Conservation (phyloP, 805 yeast genomes). For the Wickerhamiella parazyma region DNA sequence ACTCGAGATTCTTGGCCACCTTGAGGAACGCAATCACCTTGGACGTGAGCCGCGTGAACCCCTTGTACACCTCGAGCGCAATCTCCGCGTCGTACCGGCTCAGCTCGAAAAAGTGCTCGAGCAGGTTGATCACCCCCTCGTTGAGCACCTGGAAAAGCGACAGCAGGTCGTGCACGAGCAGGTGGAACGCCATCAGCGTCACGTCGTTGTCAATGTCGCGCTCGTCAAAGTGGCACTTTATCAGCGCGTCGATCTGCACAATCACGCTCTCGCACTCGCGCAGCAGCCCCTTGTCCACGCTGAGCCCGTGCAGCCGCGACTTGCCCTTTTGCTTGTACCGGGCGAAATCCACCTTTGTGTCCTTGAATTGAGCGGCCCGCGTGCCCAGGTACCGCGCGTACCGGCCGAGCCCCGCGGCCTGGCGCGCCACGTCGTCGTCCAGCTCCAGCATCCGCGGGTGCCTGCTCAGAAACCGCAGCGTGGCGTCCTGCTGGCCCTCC, state of each 20-base stretch:
- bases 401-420: slow-evolving; percentile 34
- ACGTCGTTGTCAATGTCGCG: slow-evolving; percentile 76
- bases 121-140: slow-evolving; percentile 87
- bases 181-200: slow-evolving; percentile 66
- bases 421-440: slow-evolving; percentile 24
- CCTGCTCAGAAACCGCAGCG: slow-evolving; percentile 44
- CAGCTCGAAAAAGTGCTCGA: slow-evolving; percentile 93
- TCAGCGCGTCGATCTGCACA: slow-evolving; percentile 59
- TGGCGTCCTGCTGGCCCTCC: slow-evolving; percentile 74
- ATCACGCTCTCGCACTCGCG: slow-evolving; percentile 79
- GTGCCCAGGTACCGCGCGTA: slow-evolving; percentile 60
- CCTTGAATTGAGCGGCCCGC: slow-evolving; percentile 57
- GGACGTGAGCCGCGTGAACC: slow-evolving; percentile 72
- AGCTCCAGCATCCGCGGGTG: slow-evolving; percentile 40
- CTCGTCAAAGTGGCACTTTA: slow-evolving; percentile 64
- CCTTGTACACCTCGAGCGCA: slow-evolving; percentile 70
- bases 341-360: slow-evolving; percentile 60
- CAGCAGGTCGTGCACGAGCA: slow-evolving; percentile 80
- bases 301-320: slow-evolving; percentile 48
- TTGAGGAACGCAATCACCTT: slow-evolving; percentile 79
- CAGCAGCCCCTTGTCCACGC: slow-evolving; percentile 66
- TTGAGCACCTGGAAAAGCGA: slow-evolving; percentile 79
- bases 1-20: slow-evolving; percentile 78
- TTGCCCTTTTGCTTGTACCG: slow-evolving; percentile 40
- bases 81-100: slow-evolving; percentile 73